Evolutionary conservation across 2,329 filamentous ascomycete species (phyloP).

Genomic region (Spiromastix sp.): DNA sequence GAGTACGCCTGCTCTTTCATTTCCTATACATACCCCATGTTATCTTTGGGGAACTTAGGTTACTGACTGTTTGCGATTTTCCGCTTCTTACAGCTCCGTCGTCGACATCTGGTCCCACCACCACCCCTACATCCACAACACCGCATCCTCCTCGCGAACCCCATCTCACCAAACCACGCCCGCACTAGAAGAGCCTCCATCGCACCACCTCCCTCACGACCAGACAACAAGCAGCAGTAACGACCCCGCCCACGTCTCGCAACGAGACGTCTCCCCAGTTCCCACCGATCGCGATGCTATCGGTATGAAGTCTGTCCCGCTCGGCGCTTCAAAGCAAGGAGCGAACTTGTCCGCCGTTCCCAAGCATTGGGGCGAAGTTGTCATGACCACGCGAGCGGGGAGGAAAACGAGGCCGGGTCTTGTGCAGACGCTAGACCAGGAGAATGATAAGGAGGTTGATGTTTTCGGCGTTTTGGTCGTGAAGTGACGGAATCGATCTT

Average conservation of each 20-base stretch:
- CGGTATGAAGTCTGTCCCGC: conserved; percentile 11
- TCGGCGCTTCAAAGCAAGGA: conserved; percentile 2
- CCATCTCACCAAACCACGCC: conserved; percentile 14
- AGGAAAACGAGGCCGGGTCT: conserved; percentile 20
- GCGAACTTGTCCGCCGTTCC: conserved; percentile 18
- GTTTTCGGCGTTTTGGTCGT: conserved; percentile 33
- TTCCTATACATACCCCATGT: too few species aligned
- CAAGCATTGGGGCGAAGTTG: conserved; percentile 36
- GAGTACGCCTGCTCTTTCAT: conserved; percentile 22
- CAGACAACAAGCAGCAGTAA: conserved; percentile 9
- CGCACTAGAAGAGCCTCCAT: not conserved
- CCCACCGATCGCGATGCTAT: conserved; percentile 12
- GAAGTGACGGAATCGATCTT: conserved; percentile 13
- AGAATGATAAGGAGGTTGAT: conserved; percentile 22
- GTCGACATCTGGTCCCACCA: conserved; percentile 38
- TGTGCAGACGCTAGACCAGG: conserved; percentile 13
- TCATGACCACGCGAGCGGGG: conserved; percentile 28
- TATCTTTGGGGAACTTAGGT: too few species aligned
- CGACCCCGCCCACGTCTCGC: conserved; percentile 6
- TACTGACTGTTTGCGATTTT: conserved; percentile 1
- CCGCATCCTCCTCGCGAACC: conserved; percentile 23
- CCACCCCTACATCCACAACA: conserved; percentile 33
- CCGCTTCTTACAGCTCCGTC: conserved; percentile 24
- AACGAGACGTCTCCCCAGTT: conserved; percentile 6
- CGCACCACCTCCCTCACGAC: conserved; percentile 8